phyloP scores from a whole-genome alignment of 176 grass and related monocot species.

The Zea mays region Zm-B73-REFERENCE-NAM-5.0 NC_050098.1:217605001-217605500 shows the following conservation, averaged over 20 bases:
- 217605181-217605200: neutral
- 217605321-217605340: slow-evolving; percentile 26
- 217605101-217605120: slow-evolving; percentile 96
- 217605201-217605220: too few species aligned
- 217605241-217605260: slow-evolving; percentile 9
- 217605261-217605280: slow-evolving; percentile 19
- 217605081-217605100: slow-evolving; percentile 87
- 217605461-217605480: slow-evolving; percentile 98
- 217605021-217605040: slow-evolving; percentile 89
- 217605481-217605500: slow-evolving; percentile 90
- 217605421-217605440: slow-evolving; percentile 81
- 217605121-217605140: slow-evolving; percentile 23
- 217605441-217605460: slow-evolving; percentile 87
- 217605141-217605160: slow-evolving; percentile 25
- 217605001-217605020: slow-evolving; percentile 95
- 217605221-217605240: slow-evolving; percentile 24
- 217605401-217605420: slow-evolving; percentile 81
- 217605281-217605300: neutral
- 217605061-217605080: slow-evolving; percentile 86
- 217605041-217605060: slow-evolving; percentile 89
- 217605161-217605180: slow-evolving; percentile 1
- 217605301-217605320: slow-evolving; percentile 22
- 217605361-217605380: slow-evolving; percentile 94
- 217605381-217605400: slow-evolving; percentile 67
- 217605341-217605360: slow-evolving; percentile 82